Conservation (phyloP, 176 grass and related monocot genomes). For the Guadua angustifolia region DNA sequence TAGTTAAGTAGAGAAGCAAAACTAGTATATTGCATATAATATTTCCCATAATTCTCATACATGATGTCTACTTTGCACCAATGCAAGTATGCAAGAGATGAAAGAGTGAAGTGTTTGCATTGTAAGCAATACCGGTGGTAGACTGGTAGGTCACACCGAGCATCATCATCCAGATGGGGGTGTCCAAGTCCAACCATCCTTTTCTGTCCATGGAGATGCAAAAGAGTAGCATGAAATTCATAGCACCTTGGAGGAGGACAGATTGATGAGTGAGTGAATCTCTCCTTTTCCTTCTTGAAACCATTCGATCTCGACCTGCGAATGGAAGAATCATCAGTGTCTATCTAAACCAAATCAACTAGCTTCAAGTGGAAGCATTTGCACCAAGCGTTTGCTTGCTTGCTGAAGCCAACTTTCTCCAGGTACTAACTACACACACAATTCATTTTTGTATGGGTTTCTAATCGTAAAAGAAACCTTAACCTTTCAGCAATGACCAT, state of each 20-base stretch:
- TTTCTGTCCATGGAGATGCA: constrained; percentile 22
- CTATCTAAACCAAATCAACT: not conserved
- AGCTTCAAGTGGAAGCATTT: not conserved
- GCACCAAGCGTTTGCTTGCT: constrained; percentile 1
- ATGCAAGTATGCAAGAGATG: not conserved
- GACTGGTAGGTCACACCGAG: constrained; percentile 26
- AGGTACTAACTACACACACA: not conserved
- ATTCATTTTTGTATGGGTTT: not conserved
- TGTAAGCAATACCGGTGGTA: constrained; percentile 17
- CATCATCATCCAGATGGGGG: constrained; percentile 4
- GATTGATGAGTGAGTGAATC: not conserved
- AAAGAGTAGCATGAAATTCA: not conserved
- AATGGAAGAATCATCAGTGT: not conserved
- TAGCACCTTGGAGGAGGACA: constrained; percentile 8
- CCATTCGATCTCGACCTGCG: not conserved
- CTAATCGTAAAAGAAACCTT: constrained; percentile 40
- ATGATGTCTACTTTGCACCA: not conserved
- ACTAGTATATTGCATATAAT: not conserved
- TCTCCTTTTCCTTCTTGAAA: not conserved
- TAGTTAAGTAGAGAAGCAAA: not conserved
- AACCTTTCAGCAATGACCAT: not conserved
- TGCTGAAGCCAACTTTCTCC: not conserved
- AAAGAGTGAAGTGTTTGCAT: not conserved
- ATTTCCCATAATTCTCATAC: not conserved
- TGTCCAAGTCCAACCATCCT: constrained; percentile 23